phyloP scores from a whole-genome alignment of 306 rosid species.

The Urtica urens region DNA sequence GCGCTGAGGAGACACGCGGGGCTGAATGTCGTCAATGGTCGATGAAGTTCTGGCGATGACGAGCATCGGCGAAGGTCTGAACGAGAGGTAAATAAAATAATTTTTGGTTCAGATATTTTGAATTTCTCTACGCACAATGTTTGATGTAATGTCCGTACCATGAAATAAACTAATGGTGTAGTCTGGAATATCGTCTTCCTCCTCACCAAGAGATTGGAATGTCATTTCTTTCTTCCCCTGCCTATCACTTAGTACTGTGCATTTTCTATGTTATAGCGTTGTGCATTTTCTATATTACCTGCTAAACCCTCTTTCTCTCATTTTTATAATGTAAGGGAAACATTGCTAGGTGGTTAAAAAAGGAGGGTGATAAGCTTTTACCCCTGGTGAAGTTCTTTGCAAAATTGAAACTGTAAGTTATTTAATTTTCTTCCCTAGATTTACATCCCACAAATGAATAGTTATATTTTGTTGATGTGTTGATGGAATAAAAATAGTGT shows the following conservation, averaged over 20 bases:
- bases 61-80: conserved; percentile 18
- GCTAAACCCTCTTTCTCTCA: conserved; percentile 14
- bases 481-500: no score
- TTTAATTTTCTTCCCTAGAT: conserved; percentile 12
- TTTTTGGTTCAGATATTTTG: no score
- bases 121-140: no score
- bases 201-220: conserved; percentile 96
- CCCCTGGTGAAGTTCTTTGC: conserved; percentile 97
- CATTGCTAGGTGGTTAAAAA: conserved; percentile 96
- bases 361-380: conserved; percentile 89
- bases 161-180: no score
- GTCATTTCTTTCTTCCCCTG: conserved; percentile 98
- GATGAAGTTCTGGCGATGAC: conserved; percentile 12
- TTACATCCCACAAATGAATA: no score
- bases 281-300: conserved; percentile 11
- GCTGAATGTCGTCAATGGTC: conserved; percentile 11
- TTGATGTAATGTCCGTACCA: no score
- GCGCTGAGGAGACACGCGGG: conserved; percentile 19
- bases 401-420: conserved; percentile 96
- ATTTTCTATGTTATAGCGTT: conserved; percentile 6
- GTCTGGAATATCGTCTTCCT: no score
- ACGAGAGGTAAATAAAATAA: conserved; percentile 46
- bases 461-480: no score
- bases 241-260: conserved; percentile 78
- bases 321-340: conserved; percentile 57